Evolutionary conservation across 148 eudicot species (phyloP), one percentile per base, ranked within the genome.

Genomic region (Bassia scoparia): DNA sequence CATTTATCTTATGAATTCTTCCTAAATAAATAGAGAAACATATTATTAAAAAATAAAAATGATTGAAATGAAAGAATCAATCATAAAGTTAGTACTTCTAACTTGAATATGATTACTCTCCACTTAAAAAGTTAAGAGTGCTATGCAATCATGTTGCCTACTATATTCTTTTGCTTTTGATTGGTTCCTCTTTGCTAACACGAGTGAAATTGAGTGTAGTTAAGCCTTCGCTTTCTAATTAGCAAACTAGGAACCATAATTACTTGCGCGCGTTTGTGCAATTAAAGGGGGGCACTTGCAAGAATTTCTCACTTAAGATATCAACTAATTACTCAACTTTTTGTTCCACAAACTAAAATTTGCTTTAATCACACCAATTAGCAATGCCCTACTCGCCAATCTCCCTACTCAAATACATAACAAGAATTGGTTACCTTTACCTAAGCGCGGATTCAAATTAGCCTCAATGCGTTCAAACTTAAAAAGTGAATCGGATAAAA

Each of bases 61-160:
- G 6, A 54, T 17, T 15, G 35, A 48, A 26, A n/a, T 21, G 12
- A 34, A 17, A 21, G 17, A 64, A 37, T 24, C 14, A 56, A 33
- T 21, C 4, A 38, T 56, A n/a, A 49, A 55, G 46, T n/a, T 55
- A 49, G 7, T 35, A n/a, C 21, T 27, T 31, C 5, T 30, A 61
- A 4, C 68, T 21, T 72, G 11, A 23, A 61, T 52, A 61, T 72
- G 68, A 72, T 72, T 72, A 61, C 70, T 16, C 13, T 64, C 61
- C 70, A 74, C 70, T 74, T 24, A 3, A n/a, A n/a, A n/a, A n/a
- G n/a, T n/a, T 37, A 3, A 50, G 26, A 65, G 53, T 37, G 38
- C 31, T n/a, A 52, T 52, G 12, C 18, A 52, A 73, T 62, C 38
- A 65, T 35, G 18, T 33, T 2, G 6, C 34, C 5, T 24, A 63